phyloP scores from a whole-genome alignment of 2,329 filamentous ascomycete species.

The Diatrype stigma region DNA sequence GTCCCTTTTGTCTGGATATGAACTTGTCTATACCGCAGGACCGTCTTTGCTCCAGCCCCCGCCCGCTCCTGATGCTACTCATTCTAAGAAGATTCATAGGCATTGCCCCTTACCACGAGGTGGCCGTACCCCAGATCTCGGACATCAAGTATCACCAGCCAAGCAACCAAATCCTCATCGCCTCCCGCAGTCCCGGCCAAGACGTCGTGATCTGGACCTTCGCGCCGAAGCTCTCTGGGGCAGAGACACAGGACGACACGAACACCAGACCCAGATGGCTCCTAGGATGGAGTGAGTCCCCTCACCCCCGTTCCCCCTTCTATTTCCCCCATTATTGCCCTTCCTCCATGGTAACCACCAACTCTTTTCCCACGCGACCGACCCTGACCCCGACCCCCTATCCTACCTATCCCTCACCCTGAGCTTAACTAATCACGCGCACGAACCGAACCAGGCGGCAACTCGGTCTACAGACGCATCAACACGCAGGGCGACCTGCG shows the following conservation, averaged over 20 bases:
- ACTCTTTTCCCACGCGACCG: no score
- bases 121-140: slow-evolving; percentile 36
- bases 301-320: neutral
- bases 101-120: slow-evolving; percentile 24
- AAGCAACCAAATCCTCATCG: slow-evolving; percentile 38
- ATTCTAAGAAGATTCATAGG: no score
- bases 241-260: slow-evolving; percentile 20
- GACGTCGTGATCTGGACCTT: slow-evolving; percentile 34
- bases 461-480: slow-evolving; percentile 2
- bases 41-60: no score
- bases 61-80: no score
- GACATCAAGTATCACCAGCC: slow-evolving; percentile 44
- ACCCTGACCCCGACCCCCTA: no score
- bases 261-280: slow-evolving; percentile 33
- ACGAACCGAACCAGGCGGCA: slow-evolving; percentile 2
- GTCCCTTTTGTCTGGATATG: no score
- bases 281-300: slow-evolving; percentile 19
- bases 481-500: slow-evolving; percentile 10
- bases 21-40: no score
- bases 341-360: neutral
- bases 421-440: neutral
- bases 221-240: slow-evolving; percentile 30
- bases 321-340: neutral
- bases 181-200: slow-evolving; percentile 32
- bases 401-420: neutral